Base-by-base conservation (phyloP, 495 filamentous ascomycete species). In the Xylaria cubensis region DNA sequence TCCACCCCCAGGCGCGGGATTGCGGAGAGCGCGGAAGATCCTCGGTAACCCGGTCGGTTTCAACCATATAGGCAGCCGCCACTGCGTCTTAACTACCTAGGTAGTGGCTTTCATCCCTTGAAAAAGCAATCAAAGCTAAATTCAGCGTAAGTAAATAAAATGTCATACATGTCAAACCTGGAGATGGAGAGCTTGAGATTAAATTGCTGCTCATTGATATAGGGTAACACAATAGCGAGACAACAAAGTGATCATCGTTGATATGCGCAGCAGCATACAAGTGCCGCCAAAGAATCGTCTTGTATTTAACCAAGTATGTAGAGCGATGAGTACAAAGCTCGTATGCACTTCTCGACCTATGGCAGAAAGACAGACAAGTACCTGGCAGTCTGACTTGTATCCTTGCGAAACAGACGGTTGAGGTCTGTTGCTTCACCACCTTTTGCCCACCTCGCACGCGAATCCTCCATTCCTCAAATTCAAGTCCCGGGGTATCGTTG, bases 391-490 rank as follows among this genome's bases (percentile, higher is more conserved):
- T 61, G 29, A 59, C 50, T 72, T 44, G 74, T 74, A 64, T 56
- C 66, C 36, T 77, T 73, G 58, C 72, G 59, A 68, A 36, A 59
- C 70, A 73, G 71, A 67, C 71, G 48, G 71, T 73, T 73, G 71
- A 73, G 71, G 71, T 67, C 64, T 73, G 65, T 48, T 42, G 19
- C 51, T 46, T 44, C 63, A 39, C 19, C 51, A 50, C 63, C 26
- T 66, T 51, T 46, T 42, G 36, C 59, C 58, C 34, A 64, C 36
- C 26, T 46, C 29, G n/a, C 50, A 41, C 58, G 56, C 21, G n/a
- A 63, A 36, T 51, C 34, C 64, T 51, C 34, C 64, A 46, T 34
- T 68, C 53, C 56, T 48, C 29, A 39, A 58, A 73, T 64, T 69
- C 56, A 68, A 73, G 17, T 34, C 36, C 71, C 55, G 62, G 71